Base-by-base conservation (phyloP, 2,329 filamentous ascomycete species). In the Huntiella omanensis region DNA sequence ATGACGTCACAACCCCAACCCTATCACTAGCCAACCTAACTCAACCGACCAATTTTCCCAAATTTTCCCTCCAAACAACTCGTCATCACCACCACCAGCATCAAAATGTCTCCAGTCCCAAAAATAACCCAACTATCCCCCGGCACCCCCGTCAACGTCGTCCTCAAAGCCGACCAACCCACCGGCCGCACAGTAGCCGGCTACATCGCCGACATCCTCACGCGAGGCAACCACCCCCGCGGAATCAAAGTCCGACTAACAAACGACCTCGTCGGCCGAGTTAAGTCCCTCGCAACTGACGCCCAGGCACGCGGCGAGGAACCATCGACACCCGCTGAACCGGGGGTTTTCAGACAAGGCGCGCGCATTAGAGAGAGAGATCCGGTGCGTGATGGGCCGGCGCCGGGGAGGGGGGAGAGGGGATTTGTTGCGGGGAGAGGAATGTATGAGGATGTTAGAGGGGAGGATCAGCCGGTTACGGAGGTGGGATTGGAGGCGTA, bases 191-290 rank as follows among this genome's bases (percentile, higher is more conserved):
- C 83, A 54, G 81, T 84, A 1, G 64, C 67, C 39, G 83, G 83
- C 17, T 60, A 67, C 4, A 74, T 88, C 1, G 67, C 69, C 45
- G 73, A 84, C 40, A 59, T 87, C 0, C 65, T 88, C 41, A 87
- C 82, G 2, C 66, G 72, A 1, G 80, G 80, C 19, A 74, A 87
- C 53, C 83, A 88, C 55, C 80, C 80, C 2, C 70, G 80, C 7
- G 83, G 83, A 33, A 83, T 87, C 63, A 88, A 87, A 59, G 81
- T 87, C 17, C 73, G 82, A 2, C 65, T 88, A 4, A 62, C 64
- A 1, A 80, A 83, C 57, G 82, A 82, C 1, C 68, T 79, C 19
- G 73, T 88, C 2, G 83, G 83, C 2, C 65, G 83, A 12, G 83
- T 88, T 22, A 83, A 87, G 59, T 64, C 68, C 39, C 68, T 83